These are phyloP conservation scores for Bullera alba DNA, from an alignment of 768 basidiomycete genomes.

Conservation along the genomic window DNA sequence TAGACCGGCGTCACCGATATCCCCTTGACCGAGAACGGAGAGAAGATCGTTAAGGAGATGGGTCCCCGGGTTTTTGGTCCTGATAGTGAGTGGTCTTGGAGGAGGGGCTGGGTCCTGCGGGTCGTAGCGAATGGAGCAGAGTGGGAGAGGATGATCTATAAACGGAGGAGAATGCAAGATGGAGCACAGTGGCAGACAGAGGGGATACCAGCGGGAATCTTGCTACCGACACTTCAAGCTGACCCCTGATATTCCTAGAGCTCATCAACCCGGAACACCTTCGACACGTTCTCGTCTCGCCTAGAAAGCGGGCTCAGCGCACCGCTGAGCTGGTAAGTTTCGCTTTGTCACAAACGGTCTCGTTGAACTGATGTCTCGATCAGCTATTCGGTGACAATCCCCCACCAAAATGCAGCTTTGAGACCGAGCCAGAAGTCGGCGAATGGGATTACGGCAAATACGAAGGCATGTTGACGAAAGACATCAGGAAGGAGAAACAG, in stretches of 20 bases:
- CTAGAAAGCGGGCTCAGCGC: constrained; percentile 73
- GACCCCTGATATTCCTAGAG: constrained; percentile 48
- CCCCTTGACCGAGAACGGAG: constrained; percentile 71
- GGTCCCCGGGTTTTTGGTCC: constrained; percentile 65
- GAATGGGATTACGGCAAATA: constrained; percentile 86
- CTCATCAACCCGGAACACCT: constrained; percentile 73
- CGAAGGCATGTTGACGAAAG: constrained; percentile 72
- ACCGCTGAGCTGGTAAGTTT: constrained; percentile 64
- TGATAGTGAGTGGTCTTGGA: constrained; percentile 57
- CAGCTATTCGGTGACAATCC: constrained; percentile 40
- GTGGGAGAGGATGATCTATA: neutral
- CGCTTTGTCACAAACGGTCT: neutral
- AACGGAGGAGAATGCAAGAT: neutral
- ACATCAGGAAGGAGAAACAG: constrained; percentile 60
- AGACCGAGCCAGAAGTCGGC: constrained; percentile 46
- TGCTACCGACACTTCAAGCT: neutral
- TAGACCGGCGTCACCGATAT: constrained; percentile 86
- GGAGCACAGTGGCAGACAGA: neutral
- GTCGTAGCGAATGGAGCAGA: neutral
- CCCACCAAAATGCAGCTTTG: constrained; percentile 22
- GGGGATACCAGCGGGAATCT: neutral
- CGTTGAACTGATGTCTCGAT: neutral
- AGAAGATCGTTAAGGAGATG: constrained; percentile 60
- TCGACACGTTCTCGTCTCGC: constrained; percentile 70
- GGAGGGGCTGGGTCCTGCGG: neutral